Evolutionary conservation across 257 asterid genomes (phyloP).

Genomic region (Leptodermis oblonga): DNA sequence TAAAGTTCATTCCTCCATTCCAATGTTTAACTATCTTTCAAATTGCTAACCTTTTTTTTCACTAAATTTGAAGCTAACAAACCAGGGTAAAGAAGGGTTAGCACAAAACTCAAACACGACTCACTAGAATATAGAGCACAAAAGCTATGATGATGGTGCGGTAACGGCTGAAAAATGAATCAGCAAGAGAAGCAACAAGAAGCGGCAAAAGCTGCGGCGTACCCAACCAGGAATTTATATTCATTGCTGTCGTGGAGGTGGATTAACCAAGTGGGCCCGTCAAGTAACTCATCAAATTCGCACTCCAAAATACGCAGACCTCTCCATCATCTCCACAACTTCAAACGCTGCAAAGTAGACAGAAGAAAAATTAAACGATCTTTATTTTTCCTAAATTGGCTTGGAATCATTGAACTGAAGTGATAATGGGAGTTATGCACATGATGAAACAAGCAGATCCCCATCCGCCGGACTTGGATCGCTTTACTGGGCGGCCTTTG

Average conservation of each 20-base stretch:
- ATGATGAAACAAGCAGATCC: background rate
- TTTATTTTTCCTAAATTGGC: too few relatives aligned
- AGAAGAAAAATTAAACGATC: too few relatives aligned
- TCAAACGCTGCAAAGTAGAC: background rate
- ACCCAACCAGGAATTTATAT: background rate
- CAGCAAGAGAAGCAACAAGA: background rate
- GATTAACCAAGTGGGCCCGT: slow-evolving; percentile 5
- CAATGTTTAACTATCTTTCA: too few relatives aligned
- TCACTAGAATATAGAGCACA: background rate
- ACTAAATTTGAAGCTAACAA: too few relatives aligned
- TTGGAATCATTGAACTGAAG: too few relatives aligned
- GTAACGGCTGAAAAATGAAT: slow-evolving; percentile 4
- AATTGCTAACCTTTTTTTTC: too few relatives aligned
- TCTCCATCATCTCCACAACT: slow-evolving; percentile 1
- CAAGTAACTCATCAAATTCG: slow-evolving; percentile 8
- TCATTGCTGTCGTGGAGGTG: slow-evolving; percentile 4
- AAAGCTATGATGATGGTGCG: slow-evolving; percentile 4
- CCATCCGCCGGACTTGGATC: background rate
- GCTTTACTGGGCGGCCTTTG: background rate
- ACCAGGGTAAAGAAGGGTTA: too few relatives aligned
- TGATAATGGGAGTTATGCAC: too few relatives aligned
- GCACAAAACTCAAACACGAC: background rate
- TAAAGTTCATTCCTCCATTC: too few relatives aligned
- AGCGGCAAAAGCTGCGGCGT: slow-evolving; percentile 2
- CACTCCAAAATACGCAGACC: slow-evolving; percentile 3